These are phyloP conservation scores for Fistulinella prunicolor DNA, from an alignment of 768 basidiomycete genomes.

Conservation along the genomic window DNA sequence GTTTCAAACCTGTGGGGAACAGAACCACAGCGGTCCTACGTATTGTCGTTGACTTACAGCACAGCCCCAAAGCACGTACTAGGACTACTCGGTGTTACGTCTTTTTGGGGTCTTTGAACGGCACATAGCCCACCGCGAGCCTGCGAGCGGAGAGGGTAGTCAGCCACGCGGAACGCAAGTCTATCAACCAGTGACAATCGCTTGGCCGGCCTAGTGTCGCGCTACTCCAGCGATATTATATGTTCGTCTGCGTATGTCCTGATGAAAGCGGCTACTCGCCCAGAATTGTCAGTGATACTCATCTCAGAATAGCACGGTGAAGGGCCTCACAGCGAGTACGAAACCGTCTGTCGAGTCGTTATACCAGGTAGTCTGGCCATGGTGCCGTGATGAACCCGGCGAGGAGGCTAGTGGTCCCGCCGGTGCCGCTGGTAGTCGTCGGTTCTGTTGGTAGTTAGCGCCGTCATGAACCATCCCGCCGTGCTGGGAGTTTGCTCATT, in stretches of 20 bases:
- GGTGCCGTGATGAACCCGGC: too few relatives aligned
- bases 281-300: not conserved
- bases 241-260: conserved; percentile 11
- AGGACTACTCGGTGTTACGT: not conserved
- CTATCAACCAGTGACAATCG: not conserved
- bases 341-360: conserved; percentile 5
- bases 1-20: too few relatives aligned
- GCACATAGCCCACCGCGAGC: conserved; percentile 19
- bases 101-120: not conserved
- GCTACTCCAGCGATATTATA: conserved; percentile 9
- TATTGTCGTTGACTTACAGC: too few relatives aligned
- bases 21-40: too few relatives aligned
- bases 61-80: too few relatives aligned
- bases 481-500: too few relatives aligned
- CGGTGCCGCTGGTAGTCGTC: too few relatives aligned
- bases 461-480: too few relatives aligned
- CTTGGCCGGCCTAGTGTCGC: not conserved
- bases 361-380: not conserved
- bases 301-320: not conserved
- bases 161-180: too few relatives aligned
- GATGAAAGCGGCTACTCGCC: conserved; percentile 5
- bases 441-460: too few relatives aligned
- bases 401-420: too few relatives aligned
- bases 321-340: conserved; percentile 13
- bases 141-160: too few relatives aligned